Percentiles rank a stretch among this genome's conserved stretches.
phyloP scores from a whole-genome alignment of 805 yeast species.

The Saccharomycopsis sp. region DNA sequence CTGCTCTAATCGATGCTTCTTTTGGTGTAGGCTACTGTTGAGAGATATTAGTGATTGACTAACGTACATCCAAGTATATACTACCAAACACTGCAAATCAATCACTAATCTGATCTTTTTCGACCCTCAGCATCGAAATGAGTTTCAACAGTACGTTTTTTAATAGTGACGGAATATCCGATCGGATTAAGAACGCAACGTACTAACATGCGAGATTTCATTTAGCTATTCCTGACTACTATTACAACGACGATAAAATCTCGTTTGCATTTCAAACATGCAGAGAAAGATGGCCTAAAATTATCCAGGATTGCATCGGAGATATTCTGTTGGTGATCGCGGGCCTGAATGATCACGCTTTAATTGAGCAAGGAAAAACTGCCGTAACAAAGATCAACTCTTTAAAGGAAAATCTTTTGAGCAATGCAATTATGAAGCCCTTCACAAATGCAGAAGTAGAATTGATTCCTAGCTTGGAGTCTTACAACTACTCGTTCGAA shows the following conservation, averaged over 20 bases:
- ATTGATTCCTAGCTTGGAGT: slow-evolving; percentile 38
- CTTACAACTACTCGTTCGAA: slow-evolving; percentile 53
- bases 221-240: slow-evolving; percentile 38
- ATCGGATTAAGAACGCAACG: too few relatives aligned
- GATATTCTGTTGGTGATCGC: slow-evolving; percentile 44
- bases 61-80: too few relatives aligned
- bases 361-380: slow-evolving; percentile 38
- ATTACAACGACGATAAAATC: slow-evolving; percentile 57
- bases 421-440: slow-evolving; percentile 36
- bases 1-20: too few relatives aligned
- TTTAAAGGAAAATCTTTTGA: slow-evolving; percentile 39
- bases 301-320: slow-evolving; percentile 57
- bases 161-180: too few relatives aligned
- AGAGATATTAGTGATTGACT: too few relatives aligned
- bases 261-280: slow-evolving; percentile 84
- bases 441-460: slow-evolving; percentile 32
- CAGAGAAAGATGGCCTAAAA: slow-evolving; percentile 79
- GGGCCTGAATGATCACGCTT: slow-evolving; percentile 24
- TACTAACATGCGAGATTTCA: neutral
- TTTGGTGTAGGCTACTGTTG: too few relatives aligned
- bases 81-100: too few relatives aligned
- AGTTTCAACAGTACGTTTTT: too few relatives aligned
- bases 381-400: slow-evolving; percentile 37
- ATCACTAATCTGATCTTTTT: too few relatives aligned
- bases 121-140: too few relatives aligned